These are phyloP conservation scores for Arabis hirsuta DNA, from an alignment of 345 rosid genomes.

Conservation along the genomic window DNA sequence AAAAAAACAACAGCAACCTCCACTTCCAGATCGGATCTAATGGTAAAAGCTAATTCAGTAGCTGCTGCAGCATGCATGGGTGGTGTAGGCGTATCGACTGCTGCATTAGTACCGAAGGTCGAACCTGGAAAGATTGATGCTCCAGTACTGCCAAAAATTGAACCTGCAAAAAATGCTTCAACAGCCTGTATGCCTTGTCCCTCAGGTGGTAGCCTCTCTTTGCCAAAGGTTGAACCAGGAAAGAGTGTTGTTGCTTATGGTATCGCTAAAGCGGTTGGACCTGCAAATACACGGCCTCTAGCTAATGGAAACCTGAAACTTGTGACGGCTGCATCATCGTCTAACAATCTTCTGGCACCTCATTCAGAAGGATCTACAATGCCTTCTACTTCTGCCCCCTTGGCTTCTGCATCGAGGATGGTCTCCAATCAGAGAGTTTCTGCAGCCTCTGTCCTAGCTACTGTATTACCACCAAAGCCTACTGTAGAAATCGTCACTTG, in stretches of 20 bases:
- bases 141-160: constrained; percentile 45
- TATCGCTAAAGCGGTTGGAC: constrained; percentile 39
- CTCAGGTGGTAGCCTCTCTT: constrained; percentile 22
- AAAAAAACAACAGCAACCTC: constrained; percentile 48
- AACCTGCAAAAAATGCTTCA: constrained; percentile 27
- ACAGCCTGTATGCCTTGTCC: constrained; percentile 12
- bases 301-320: constrained; percentile 39
- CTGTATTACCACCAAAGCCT: constrained; percentile 43
- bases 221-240: constrained; percentile 41
- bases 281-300: constrained; percentile 41
- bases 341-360: constrained; percentile 38
- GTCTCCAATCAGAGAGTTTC: constrained; percentile 43
- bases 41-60: constrained; percentile 71
- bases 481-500: constrained; percentile 38
- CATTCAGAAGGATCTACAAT: constrained; percentile 42
- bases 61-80: constrained; percentile 78
- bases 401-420: constrained; percentile 34
- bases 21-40: constrained; percentile 51
- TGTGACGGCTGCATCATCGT: constrained; percentile 40
- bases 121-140: constrained; percentile 61
- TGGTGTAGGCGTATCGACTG: constrained; percentile 55
- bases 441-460: constrained; percentile 33
- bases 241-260: constrained; percentile 21
- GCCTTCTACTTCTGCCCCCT: constrained; percentile 42
- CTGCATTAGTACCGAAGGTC: constrained; percentile 60